These are phyloP conservation scores for Mucor ambiguus DNA, from an alignment of 371 early-diverging fungal genomes.

Conservation along the genomic window DNA sequence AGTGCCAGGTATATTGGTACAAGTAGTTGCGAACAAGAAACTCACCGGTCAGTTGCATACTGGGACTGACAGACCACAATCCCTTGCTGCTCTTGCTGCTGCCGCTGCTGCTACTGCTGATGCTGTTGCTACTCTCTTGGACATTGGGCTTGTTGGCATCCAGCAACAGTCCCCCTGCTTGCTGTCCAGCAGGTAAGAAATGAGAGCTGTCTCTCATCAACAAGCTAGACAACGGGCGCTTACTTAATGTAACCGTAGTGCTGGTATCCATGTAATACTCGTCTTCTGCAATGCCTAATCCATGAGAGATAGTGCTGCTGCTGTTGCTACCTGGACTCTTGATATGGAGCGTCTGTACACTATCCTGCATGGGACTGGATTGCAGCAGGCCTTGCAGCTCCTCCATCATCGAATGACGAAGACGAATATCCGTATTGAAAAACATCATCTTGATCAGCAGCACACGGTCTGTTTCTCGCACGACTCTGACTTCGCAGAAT, in stretches of 20 bases:
- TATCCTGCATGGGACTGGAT: conserved; percentile 19
- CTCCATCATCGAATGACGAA: conserved; percentile 31
- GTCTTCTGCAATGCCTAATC: background rate
- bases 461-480: conserved; percentile 46
- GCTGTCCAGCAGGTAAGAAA: conserved; percentile 13
- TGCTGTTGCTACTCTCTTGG: conserved; percentile 13
- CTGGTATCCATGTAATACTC: background rate
- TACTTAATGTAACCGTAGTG: background rate
- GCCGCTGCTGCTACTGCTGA: too few relatives aligned
- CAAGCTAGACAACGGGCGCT: conserved; percentile 50
- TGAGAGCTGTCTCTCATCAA: conserved; percentile 55
- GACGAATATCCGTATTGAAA: conserved; percentile 52
- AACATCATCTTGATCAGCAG: conserved; percentile 41
- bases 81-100: conserved; percentile 26
- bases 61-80: conserved; percentile 41
- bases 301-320: conserved; percentile 19
- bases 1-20: conserved; percentile 65
- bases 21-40: conserved; percentile 65
- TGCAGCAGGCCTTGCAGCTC: conserved; percentile 25
- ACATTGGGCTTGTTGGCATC: background rate
- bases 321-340: conserved; percentile 27
- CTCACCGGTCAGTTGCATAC: conserved; percentile 44
- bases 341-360: conserved; percentile 14
- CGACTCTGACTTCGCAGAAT: conserved; percentile 45
- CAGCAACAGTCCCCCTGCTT: background rate